Evolutionary conservation across 1,139 yeast genomes (phyloP).

Genomic region (Candida dubliniensis): DNA sequence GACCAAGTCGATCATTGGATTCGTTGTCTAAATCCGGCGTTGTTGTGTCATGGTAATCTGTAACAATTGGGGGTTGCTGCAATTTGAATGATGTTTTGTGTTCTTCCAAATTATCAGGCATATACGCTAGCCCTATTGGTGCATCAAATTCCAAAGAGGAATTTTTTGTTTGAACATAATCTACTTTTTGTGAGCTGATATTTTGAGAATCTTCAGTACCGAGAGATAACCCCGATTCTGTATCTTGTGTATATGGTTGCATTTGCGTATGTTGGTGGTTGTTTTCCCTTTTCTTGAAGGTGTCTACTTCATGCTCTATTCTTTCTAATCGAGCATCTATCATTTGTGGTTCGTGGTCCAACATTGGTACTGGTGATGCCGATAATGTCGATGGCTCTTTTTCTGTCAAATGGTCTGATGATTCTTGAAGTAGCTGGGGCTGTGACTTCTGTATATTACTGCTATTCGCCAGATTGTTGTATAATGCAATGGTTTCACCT

Average conservation of each 20-base stretch:
- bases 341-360: constrained; percentile 15
- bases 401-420: neutral
- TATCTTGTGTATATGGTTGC: constrained; percentile 1
- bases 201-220: constrained; percentile 5
- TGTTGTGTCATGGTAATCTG: constrained; percentile 4
- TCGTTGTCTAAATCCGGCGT: constrained; percentile 5
- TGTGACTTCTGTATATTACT: neutral
- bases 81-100: constrained; percentile 18
- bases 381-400: neutral
- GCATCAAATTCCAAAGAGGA: constrained; percentile 4
- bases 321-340: constrained; percentile 11
- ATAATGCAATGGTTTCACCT: constrained; percentile 7
- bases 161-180: constrained; percentile 6
- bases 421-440: constrained; percentile 1
- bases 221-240: constrained; percentile 9
- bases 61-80: constrained; percentile 25
- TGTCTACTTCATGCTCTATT: constrained; percentile 7
- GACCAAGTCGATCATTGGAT: constrained; percentile 10
- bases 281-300: neutral
- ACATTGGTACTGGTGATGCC: neutral
- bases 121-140: constrained; percentile 10
- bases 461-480: constrained; percentile 4
- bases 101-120: constrained; percentile 11
- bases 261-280: neutral
- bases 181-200: constrained; percentile 9